These are phyloP conservation scores for Auriscalpium orientale DNA, from an alignment of 768 basidiomycete genomes.

Conservation along the genomic window DNA sequence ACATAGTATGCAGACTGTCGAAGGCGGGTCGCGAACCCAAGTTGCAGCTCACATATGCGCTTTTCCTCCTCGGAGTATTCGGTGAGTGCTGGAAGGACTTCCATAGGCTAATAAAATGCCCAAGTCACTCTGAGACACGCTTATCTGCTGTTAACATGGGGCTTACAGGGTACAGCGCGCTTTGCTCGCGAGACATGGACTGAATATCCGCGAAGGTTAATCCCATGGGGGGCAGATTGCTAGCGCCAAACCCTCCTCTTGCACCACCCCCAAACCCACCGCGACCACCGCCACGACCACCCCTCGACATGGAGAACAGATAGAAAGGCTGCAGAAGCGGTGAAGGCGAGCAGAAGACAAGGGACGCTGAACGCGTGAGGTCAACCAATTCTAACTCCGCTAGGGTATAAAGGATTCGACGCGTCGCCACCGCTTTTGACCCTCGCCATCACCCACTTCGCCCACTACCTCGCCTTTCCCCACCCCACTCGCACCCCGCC, in stretches of 20 bases:
- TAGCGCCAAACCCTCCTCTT: constrained; percentile 31
- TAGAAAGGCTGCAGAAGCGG: too few relatives aligned
- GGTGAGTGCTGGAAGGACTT: constrained; percentile 57
- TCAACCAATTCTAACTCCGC: constrained; percentile 16
- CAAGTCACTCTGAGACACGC: constrained; percentile 1
- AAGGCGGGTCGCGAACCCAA: constrained; percentile 56
- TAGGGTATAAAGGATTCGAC: neutral
- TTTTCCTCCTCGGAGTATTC: constrained; percentile 61
- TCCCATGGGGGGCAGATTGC: constrained; percentile 61
- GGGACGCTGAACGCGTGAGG: neutral
- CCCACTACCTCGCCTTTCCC: neutral
- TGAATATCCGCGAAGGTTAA: constrained; percentile 76
- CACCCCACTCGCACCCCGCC: neutral
- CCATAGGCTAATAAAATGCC: constrained; percentile 43
- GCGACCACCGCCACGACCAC: constrained; percentile 37
- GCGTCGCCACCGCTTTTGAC: neutral
- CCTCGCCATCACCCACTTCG: neutral
- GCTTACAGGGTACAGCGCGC: constrained; percentile 70
- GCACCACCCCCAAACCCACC: constrained; percentile 58
- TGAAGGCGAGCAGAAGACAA: neutral
- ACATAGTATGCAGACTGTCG: constrained; percentile 69
- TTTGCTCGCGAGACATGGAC: constrained; percentile 65
- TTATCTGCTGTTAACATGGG: constrained; percentile 20
- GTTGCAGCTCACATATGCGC: constrained; percentile 56
- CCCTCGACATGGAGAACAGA: constrained; percentile 38